Percentiles rank a stretch among this genome's conserved stretches.
Conservation (phyloP, 2,329 filamentous ascomycete genomes). For the Penicillium sp. region DNA sequence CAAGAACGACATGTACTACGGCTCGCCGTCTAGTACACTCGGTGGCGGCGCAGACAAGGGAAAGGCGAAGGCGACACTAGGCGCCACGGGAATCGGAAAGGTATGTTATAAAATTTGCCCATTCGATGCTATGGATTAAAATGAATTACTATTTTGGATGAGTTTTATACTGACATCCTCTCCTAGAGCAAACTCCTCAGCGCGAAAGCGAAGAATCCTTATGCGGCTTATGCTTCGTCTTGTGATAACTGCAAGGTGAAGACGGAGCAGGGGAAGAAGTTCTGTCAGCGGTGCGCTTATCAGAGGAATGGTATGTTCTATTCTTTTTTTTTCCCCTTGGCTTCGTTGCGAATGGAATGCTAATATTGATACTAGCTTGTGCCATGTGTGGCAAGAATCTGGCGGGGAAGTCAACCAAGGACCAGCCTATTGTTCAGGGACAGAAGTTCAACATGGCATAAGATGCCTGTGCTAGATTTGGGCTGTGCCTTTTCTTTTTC, state of each 20-base stretch:
- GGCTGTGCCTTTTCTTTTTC: neutral
- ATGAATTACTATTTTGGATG: neutral
- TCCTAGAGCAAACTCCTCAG: slow-evolving; percentile 63
- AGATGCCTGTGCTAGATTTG: slow-evolving; percentile 14
- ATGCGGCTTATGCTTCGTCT: slow-evolving; percentile 61
- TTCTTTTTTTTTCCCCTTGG: slow-evolving; percentile 1
- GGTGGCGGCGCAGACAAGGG: slow-evolving; percentile 33
- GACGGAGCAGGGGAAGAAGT: slow-evolving; percentile 59
- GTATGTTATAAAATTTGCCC: slow-evolving; percentile 34
- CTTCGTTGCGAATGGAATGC: neutral
- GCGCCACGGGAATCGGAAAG: slow-evolving; percentile 60
- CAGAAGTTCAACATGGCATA: slow-evolving; percentile 64
- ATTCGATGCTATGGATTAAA: neutral
- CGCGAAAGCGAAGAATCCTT: slow-evolving; percentile 64
- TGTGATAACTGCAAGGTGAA: slow-evolving; percentile 64
- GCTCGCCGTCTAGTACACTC: slow-evolving; percentile 49
- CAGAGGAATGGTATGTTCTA: slow-evolving; percentile 54
- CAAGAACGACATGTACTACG: slow-evolving; percentile 65
- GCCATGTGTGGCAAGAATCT: slow-evolving; percentile 61
- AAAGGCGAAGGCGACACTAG: slow-evolving; percentile 50
- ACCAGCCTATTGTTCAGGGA: slow-evolving; percentile 56
- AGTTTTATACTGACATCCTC: neutral
- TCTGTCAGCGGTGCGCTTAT: slow-evolving; percentile 63
- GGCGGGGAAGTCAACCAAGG: slow-evolving; percentile 45
- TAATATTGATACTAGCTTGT: slow-evolving; percentile 48